phyloP scores from a whole-genome alignment of 164 flowering plant genomes.

The Vitis cinerea region DNA sequence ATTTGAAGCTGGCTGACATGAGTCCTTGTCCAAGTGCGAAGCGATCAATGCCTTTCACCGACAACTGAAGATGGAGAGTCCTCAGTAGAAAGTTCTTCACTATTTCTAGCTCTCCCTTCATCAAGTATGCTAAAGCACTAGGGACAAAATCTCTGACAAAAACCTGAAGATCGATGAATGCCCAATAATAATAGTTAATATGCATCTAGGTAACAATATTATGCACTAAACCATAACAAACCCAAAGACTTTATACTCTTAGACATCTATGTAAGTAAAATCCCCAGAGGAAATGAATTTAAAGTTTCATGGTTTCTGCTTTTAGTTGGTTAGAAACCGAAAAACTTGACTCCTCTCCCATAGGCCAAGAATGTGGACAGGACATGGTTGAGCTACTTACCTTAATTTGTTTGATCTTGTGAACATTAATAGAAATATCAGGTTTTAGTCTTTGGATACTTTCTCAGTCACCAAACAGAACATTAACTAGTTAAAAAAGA shows the following conservation, averaged over 20 bases:
- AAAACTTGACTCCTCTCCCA: too few species aligned
- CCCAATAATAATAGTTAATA: neutral
- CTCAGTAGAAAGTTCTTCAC: constrained; percentile 28
- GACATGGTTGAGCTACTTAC: neutral
- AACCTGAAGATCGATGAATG: constrained; percentile 12
- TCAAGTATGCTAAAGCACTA: constrained; percentile 27
- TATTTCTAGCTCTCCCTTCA: constrained; percentile 34
- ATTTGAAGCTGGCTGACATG: constrained; percentile 25
- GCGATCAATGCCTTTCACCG: constrained; percentile 26
- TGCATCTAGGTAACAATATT: neutral
- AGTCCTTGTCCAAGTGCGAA: constrained; percentile 31
- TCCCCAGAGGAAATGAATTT: too few species aligned
- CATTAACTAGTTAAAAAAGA: neutral
- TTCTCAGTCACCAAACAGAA: neutral
- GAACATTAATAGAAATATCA: neutral
- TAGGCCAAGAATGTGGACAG: too few species aligned
- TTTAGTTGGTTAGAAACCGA: too few species aligned
- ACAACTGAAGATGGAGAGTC: constrained; percentile 28
- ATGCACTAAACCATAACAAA: too few species aligned
- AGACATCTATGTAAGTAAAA: too few species aligned
- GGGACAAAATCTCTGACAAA: constrained; percentile 39
- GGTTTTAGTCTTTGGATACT: neutral
- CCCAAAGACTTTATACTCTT: too few species aligned
- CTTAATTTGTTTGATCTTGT: constrained; percentile 1
- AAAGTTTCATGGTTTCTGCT: too few species aligned